Evolutionary conservation across 2,329 filamentous ascomycete genomes (phyloP), one percentile per base, ranked within the genome.

Genomic region (Xylaria digitata): DNA sequence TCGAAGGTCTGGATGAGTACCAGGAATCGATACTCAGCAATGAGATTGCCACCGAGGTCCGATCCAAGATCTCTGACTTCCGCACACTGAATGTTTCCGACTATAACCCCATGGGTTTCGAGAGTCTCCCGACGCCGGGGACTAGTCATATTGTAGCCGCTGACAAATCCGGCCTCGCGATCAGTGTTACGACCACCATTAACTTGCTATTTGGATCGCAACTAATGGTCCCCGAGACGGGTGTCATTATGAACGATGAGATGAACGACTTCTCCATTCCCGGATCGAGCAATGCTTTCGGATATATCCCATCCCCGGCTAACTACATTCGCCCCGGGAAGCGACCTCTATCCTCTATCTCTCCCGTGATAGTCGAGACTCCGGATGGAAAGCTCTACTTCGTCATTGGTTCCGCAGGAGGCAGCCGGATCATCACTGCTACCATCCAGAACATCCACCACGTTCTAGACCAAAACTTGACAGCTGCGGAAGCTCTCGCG

Each of bases 261-360:
- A 85, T 85, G 82, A 84, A 87, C 81, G 92, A 95, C 57, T 96
- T 96, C 79, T 92, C 89, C 40, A 92, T 94, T 57, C 92, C 93
- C 0, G 87, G 86, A 37, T 80, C 83, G 0, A 86, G 83, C 49
- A 95, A 96, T 73, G 86, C 86, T 0, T 96, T 96, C 73, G 93
- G 92, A 13, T 96, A 90, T 76, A 84, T 90, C 17, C 92, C 93
- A 0, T 90, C 87, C 7, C 87, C 89, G 0, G 85, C 88, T 32
- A 96, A 96, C 82, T 96, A 86, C 74, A 85, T 96, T 74, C 84
- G 86, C 0, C 91, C 93, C 0, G 89, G 90, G 15, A 96, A 96
- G 80, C 85, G 93, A 0, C 92, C 93, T 0, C 82, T 96, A 4
- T 93, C 90, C 0, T 93, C 90, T 56, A 94, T 95, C 68, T 87